phyloP scores from a whole-genome alignment of 345 rosid genomes.

The Eucalyptus urophylla region DNA sequence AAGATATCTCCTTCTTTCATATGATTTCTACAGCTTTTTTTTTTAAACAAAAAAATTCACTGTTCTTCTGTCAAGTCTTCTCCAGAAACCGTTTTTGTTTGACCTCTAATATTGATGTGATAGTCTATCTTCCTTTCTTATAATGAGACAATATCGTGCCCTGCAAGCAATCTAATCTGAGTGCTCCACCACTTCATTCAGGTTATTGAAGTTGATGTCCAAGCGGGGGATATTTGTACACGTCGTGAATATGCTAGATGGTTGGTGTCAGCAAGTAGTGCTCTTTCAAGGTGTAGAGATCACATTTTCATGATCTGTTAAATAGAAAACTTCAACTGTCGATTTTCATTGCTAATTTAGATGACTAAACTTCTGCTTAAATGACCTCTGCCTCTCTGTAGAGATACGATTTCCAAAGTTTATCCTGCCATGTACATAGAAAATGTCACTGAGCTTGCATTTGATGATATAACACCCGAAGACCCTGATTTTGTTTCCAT shows the following conservation, averaged over 20 bases:
- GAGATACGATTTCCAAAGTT: slow-evolving; percentile 69
- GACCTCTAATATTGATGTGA: neutral
- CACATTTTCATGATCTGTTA: neutral
- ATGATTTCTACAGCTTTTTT: neutral
- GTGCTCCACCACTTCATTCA: slow-evolving; percentile 10
- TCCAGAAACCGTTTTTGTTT: neutral
- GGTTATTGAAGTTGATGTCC: slow-evolving; percentile 80
- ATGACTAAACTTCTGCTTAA: neutral
- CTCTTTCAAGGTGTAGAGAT: slow-evolving; percentile 61
- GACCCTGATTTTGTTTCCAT: slow-evolving; percentile 91
- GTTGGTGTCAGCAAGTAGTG: slow-evolving; percentile 80
- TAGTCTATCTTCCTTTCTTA: neutral
- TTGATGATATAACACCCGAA: slow-evolving; percentile 72
- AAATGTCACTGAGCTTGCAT: slow-evolving; percentile 84
- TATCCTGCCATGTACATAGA: slow-evolving; percentile 96
- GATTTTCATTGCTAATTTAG: neutral
- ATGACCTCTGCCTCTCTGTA: slow-evolving; percentile 17
- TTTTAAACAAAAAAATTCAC: neutral
- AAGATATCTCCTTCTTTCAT: neutral
- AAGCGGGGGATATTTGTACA: slow-evolving; percentile 65
- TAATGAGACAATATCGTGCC: neutral
- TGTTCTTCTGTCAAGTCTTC: neutral
- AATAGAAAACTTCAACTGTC: neutral
- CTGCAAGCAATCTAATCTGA: neutral
- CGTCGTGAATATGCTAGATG: slow-evolving; percentile 95